Evolutionary conservation across 805 yeast genomes (phyloP), one percentile per base, ranked within the genome.

Genomic region (Osmozyma mogii): DNA sequence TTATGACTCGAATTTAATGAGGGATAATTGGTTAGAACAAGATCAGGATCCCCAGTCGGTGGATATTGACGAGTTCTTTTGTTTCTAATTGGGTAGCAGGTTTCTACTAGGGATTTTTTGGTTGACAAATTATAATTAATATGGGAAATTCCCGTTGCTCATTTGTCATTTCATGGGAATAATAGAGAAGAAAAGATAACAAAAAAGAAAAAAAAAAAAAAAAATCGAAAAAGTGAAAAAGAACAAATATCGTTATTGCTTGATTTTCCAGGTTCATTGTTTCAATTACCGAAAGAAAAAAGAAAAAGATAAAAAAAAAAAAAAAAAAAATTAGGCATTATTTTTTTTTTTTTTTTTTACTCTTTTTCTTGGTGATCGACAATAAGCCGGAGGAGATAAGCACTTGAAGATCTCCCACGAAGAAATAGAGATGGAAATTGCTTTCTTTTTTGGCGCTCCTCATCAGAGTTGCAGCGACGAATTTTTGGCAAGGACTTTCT

Each of bases 31-130:
- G 22, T 27, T 28, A 18, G 16, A 30, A 20, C 22, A 13, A 17
- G 38, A 33, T 14, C 34, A 36, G 15, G 37, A 31, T 17, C 36
- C 38, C 29, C 50, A 44, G 23, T 37, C 38, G 22, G 37, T 52
- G 28, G 48, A 54, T 29, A 44, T 55, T 21, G 57, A 53, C 21
- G 59, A 55, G 34, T 55, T 49, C 34, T 54, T 55, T 42, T 47
- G 55, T 25, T 43, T 52, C 33, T 52, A 43, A 37, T 43, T 43
- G 34, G 32, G 26, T 30, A 40, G 38, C 37, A 31, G 28, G 28
- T 27, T 28, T n/a, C n/a, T n/a, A n/a, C 30, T 31, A 39, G 36
- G 28, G 31, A 18, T 34, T 34, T 33, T 27, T 25, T 19, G 36
- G 36, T 35, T 36, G 29, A 19, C 31, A n/a, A n/a, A n/a, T n/a